Percentiles rank a stretch among this genome's conserved stretches.
These are phyloP conservation scores for Acer yangbiense DNA, from an alignment of 345 rosid genomes.

Conservation along the genomic window DNA sequence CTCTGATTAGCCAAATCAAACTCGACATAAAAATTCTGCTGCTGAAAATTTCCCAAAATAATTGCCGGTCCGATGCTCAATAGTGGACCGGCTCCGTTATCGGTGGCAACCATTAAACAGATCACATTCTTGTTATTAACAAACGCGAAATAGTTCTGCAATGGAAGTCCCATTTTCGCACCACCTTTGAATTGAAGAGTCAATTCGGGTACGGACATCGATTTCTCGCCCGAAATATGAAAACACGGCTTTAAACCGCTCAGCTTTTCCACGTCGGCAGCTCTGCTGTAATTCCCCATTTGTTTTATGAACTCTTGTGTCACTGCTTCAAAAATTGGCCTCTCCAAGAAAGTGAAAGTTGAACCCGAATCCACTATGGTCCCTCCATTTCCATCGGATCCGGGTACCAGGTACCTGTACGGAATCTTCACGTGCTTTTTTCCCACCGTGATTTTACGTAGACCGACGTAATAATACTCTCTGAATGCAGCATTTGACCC, in stretches of 20 bases:
- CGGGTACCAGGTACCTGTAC: slow-evolving; percentile 52
- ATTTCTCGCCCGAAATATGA: slow-evolving; percentile 49
- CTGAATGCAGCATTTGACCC: slow-evolving; percentile 36
- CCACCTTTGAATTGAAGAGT: slow-evolving; percentile 79
- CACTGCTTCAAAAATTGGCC: slow-evolving; percentile 52
- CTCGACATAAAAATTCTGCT: slow-evolving; percentile 73
- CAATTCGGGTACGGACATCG: slow-evolving; percentile 46
- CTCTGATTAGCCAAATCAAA: slow-evolving; percentile 70
- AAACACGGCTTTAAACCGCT: slow-evolving; percentile 76
- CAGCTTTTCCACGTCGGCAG: slow-evolving; percentile 36
- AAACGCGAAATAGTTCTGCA: slow-evolving; percentile 56
- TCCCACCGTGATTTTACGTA: slow-evolving; percentile 70
- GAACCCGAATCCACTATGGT: slow-evolving; percentile 89
- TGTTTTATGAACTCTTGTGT: slow-evolving; percentile 58
- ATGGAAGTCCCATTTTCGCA: slow-evolving; percentile 67
- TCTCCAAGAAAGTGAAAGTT: slow-evolving; percentile 85
- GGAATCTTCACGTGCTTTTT: slow-evolving; percentile 57
- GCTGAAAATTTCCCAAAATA: slow-evolving; percentile 81
- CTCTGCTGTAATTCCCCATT: slow-evolving; percentile 60
- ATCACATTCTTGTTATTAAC: slow-evolving; percentile 24
- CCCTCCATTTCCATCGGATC: slow-evolving; percentile 76
- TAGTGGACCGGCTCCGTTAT: slow-evolving; percentile 21
- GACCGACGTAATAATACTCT: slow-evolving; percentile 60
- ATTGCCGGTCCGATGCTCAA: slow-evolving; percentile 66
- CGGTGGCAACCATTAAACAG: slow-evolving; percentile 58